Evolutionary conservation across 2,329 filamentous ascomycete species (phyloP), one percentile per base, ranked within the genome.

Genomic region (Calonectria pseudoturangicola): DNA sequence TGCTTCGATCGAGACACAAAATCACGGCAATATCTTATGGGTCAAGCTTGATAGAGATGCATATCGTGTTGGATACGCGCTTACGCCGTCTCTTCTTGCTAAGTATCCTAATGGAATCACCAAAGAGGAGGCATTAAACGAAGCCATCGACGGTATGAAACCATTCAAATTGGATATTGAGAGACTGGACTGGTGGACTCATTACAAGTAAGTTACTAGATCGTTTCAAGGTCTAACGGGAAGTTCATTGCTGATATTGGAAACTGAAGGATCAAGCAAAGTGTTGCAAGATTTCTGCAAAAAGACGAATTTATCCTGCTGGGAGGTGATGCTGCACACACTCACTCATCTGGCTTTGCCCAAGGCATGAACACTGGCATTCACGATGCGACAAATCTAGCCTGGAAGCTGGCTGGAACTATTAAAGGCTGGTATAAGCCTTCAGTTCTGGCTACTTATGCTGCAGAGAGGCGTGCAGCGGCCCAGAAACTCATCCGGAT

Each of bases 21-120:
- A 86, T 0, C 88, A 90, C 74, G 88, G 89, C 4, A 90, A 90
- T 69, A 87, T 91, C 0, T 82, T 91, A 0, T 91, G 88, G 88
- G 88, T 85, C 3, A 85, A 87, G 4, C 81, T 90, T 0, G 89
- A 91, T 75, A 86, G 88, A 69, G 88, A 87, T 4, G 86, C 85
- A 0, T 89, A 88, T 0, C 84, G 89, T 13, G 10, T 36, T 10
- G 33, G 33, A 13, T 36, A 36, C 10, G 33, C 33, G 2, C 33
- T 36, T 13, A 36, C 33, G 33, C 33, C 33, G 6, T 36, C 33
- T 36, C 33, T 36, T 36, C 33, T 36, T 36, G 7, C 79, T n/a
- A 81, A 78, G 27, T 84, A 86, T 66, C 56, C 82, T 7, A 79
- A 83, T 47, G 77, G 77, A 8, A 80, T 84, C 48, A 82, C 81